A percentile compares a stretch with the other conserved stretches of the same genome.
These are phyloP conservation scores for Xeromyces bisporus DNA, from an alignment of 495 filamentous ascomycete species.

Conservation along the genomic window DNA sequence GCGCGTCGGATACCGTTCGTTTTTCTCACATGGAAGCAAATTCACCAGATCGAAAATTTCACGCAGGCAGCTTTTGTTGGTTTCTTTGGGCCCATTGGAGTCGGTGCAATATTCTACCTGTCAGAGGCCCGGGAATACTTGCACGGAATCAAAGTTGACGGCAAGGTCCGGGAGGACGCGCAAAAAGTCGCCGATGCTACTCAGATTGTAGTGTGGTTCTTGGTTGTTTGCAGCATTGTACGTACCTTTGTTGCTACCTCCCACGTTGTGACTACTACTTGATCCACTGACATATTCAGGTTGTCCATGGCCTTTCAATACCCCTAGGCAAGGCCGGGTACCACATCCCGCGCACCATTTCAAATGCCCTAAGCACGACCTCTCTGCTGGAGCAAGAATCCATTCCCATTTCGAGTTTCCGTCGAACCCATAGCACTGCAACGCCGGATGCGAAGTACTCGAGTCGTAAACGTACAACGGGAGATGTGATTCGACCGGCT, in stretches of 20 bases:
- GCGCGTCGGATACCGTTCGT: constrained; percentile 66
- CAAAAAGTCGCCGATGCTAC: constrained; percentile 43
- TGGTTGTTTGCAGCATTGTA: constrained; percentile 74
- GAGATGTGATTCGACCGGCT: constrained; percentile 18
- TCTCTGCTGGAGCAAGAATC: constrained; percentile 16
- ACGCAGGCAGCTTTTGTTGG: constrained; percentile 69
- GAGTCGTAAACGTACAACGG: constrained; percentile 12
- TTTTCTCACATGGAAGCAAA: constrained; percentile 52
- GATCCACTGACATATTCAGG: constrained; percentile 25
- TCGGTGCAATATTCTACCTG: constrained; percentile 80
- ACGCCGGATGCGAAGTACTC: constrained; percentile 12
- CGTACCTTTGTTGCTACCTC: constrained; percentile 17
- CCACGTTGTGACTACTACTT: background rate
- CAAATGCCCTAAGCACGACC: constrained; percentile 32
- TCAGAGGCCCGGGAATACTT: constrained; percentile 60
- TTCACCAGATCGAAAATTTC: constrained; percentile 61
- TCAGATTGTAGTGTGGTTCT: constrained; percentile 67
- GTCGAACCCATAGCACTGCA: constrained; percentile 22
- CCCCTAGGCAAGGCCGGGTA: constrained; percentile 72
- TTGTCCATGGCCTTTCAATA: constrained; percentile 76
- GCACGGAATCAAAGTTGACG: constrained; percentile 35
- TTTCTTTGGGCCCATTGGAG: constrained; percentile 92
- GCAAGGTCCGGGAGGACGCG: constrained; percentile 48
- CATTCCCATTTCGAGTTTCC: constrained; percentile 13
- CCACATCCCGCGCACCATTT: constrained; percentile 61